Evolutionary conservation across 2,329 filamentous ascomycete species (phyloP).

Genomic region (Alternaria arbusti): DNA sequence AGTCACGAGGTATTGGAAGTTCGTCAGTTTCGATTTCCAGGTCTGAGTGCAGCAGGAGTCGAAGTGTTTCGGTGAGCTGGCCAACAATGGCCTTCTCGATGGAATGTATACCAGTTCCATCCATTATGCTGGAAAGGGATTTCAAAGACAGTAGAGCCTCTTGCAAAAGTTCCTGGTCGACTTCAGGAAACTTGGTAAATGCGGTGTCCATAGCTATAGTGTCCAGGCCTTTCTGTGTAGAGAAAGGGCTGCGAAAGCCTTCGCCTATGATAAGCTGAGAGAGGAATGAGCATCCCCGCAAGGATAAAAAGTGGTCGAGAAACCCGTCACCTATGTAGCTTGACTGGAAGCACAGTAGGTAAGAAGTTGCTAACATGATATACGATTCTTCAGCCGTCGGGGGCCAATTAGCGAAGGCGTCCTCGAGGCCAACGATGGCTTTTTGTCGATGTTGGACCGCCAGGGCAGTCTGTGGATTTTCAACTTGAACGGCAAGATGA

Average conservation of each 20-base stretch:
- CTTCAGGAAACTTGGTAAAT: slow-evolving; percentile 13
- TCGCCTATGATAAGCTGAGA: slow-evolving; percentile 23
- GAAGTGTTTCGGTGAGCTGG: slow-evolving; percentile 16
- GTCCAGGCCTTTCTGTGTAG: slow-evolving; percentile 10
- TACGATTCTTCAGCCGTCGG: slow-evolving; percentile 28
- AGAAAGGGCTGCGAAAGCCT: slow-evolving; percentile 20
- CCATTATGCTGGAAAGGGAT: slow-evolving; percentile 6
- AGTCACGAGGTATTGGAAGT: background rate
- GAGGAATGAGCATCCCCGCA: slow-evolving; percentile 27
- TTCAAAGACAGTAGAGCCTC: slow-evolving; percentile 19
- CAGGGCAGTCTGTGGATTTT: slow-evolving; percentile 6
- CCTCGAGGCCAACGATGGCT: slow-evolving; percentile 28
- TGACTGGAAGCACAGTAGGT: slow-evolving; percentile 27
- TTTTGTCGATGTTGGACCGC: slow-evolving; percentile 28
- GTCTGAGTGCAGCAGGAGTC: slow-evolving; percentile 12
- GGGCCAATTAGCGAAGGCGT: slow-evolving; percentile 30
- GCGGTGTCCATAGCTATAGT: slow-evolving; percentile 7
- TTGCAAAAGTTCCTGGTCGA: slow-evolving; percentile 16
- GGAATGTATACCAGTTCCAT: background rate
- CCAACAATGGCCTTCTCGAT: slow-evolving; percentile 24
- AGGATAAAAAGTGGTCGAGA: slow-evolving; percentile 25
- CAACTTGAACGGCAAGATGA: slow-evolving; percentile 25
- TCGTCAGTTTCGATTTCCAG: background rate
- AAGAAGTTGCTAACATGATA: slow-evolving; percentile 33
- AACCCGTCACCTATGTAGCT: slow-evolving; percentile 26